Evolutionary conservation across 768 basidiomycete genomes (phyloP).

Genomic region (Boletellus ananiceps): DNA sequence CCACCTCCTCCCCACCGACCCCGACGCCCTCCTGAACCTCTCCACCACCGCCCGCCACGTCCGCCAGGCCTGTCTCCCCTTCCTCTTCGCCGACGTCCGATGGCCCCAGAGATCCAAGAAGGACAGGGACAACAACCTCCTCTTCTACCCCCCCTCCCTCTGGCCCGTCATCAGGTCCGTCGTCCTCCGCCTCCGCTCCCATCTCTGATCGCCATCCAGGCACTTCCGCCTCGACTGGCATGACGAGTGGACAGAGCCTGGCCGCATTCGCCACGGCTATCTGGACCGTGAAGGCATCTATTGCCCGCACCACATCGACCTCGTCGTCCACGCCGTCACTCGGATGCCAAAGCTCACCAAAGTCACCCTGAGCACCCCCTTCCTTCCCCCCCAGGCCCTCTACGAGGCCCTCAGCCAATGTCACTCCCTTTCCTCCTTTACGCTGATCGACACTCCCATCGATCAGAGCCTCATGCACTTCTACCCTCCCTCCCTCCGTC

Average conservation of each 20-base stretch:
- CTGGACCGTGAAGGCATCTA: slow-evolving; percentile 33
- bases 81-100: slow-evolving; percentile 30
- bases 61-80: slow-evolving; percentile 29
- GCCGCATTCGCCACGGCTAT: slow-evolving; percentile 30
- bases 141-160: slow-evolving; percentile 27
- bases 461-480: slow-evolving; percentile 33
- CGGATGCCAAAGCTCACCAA: slow-evolving; percentile 29
- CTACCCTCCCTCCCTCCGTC: slow-evolving; percentile 22
- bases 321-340: slow-evolving; percentile 22
- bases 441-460: slow-evolving; percentile 32
- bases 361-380: slow-evolving; percentile 29
- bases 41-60: slow-evolving; percentile 23
- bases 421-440: slow-evolving; percentile 23
- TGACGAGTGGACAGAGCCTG: slow-evolving; percentile 35
- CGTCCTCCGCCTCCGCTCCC: rapidly evolving
- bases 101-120: slow-evolving; percentile 31
- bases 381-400: slow-evolving; percentile 29
- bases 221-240: slow-evolving; percentile 34
- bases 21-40: slow-evolving; percentile 19
- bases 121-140: slow-evolving; percentile 21
- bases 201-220: slow-evolving; percentile 12
- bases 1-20: slow-evolving; percentile 13
- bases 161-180: slow-evolving; percentile 31
- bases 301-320: slow-evolving; percentile 25
- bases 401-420: slow-evolving; percentile 29